Percentiles rank a stretch among this genome's conserved stretches.
These are phyloP conservation scores for Lactarius sanguifluus DNA, from an alignment of 768 basidiomycete species.

Conservation along the genomic window DNA sequence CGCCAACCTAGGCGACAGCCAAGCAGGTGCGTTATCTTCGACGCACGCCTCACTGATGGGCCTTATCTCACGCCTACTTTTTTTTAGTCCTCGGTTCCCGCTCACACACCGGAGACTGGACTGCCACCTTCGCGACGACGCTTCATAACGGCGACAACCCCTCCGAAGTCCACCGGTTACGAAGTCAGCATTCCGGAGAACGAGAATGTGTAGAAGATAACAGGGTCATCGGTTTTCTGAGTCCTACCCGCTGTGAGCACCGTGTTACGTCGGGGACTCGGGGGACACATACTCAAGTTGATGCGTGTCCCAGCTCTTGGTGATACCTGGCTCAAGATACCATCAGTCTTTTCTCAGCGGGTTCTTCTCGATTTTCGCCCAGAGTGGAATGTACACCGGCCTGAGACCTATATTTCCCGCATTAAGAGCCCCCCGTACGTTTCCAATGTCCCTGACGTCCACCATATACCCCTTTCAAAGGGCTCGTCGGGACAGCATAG, in stretches of 20 bases:
- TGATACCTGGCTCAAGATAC: constrained; percentile 42
- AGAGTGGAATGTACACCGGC: constrained; percentile 38
- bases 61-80: constrained; percentile 14
- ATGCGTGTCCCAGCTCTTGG: constrained; percentile 36
- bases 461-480: constrained; percentile 38
- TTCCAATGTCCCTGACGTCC: constrained; percentile 43
- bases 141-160: constrained; percentile 71
- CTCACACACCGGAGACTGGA: constrained; percentile 52
- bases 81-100: constrained; percentile 46
- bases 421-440: constrained; percentile 49
- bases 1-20: constrained; percentile 79
- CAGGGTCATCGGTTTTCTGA: constrained; percentile 74
- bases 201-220: constrained; percentile 63
- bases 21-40: constrained; percentile 54
- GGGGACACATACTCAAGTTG: neutral
- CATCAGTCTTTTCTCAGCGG: constrained; percentile 36
- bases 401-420: constrained; percentile 37
- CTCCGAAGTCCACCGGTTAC: constrained; percentile 62
- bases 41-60: neutral
- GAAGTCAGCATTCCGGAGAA: constrained; percentile 65
- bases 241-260: constrained; percentile 70
- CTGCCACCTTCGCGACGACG: constrained; percentile 57
- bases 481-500: constrained; percentile 28
- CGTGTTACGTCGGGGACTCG: constrained; percentile 7
- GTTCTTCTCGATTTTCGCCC: constrained; percentile 40